phyloP scores from a whole-genome alignment of 331 rosid genomes.

The Erythrophleum ivorense region DNA sequence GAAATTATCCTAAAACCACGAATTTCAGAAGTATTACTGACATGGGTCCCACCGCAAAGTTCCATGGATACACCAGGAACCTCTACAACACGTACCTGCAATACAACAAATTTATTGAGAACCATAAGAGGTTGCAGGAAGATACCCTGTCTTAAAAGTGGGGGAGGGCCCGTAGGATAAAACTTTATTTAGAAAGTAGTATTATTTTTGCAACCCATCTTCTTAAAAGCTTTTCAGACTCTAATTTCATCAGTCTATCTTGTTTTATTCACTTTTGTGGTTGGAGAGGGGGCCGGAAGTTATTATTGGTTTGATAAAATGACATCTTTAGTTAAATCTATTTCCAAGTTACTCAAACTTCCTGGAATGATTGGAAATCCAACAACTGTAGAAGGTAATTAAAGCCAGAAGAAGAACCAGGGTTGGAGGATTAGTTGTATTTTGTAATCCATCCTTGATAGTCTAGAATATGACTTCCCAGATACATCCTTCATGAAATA shows the following conservation, averaged over 20 bases:
- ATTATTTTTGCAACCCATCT: slow-evolving; percentile 27
- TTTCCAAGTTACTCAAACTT: neutral
- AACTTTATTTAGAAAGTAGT: slow-evolving; percentile 14
- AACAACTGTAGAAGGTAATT: slow-evolving; percentile 25
- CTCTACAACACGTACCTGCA: slow-evolving; percentile 95
- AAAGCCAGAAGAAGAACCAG: slow-evolving; percentile 13
- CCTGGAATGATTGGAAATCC: slow-evolving; percentile 7
- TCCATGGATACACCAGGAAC: slow-evolving; percentile 97
- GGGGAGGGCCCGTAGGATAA: slow-evolving; percentile 24
- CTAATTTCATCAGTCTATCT: slow-evolving; percentile 12
- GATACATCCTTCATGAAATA: slow-evolving; percentile 18
- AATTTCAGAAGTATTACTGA: slow-evolving; percentile 83
- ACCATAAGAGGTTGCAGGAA: slow-evolving; percentile 30
- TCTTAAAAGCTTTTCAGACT: slow-evolving; percentile 16
- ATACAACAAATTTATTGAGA: slow-evolving; percentile 37
- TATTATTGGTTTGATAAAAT: slow-evolving; percentile 4
- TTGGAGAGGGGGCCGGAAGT: neutral
- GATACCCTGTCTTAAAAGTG: slow-evolving; percentile 12
- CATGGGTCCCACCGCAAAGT: slow-evolving; percentile 98
- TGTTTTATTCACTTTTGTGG: slow-evolving; percentile 26
- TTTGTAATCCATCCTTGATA: slow-evolving; percentile 22
- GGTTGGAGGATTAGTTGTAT: slow-evolving; percentile 6
- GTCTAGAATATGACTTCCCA: slow-evolving; percentile 19
- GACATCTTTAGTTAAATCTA: slow-evolving; percentile 4
- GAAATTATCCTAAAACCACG: slow-evolving; percentile 91